Conservation (phyloP, 2,329 filamentous ascomycete genomes). For the Pleurostoma richardsiae region DNA sequence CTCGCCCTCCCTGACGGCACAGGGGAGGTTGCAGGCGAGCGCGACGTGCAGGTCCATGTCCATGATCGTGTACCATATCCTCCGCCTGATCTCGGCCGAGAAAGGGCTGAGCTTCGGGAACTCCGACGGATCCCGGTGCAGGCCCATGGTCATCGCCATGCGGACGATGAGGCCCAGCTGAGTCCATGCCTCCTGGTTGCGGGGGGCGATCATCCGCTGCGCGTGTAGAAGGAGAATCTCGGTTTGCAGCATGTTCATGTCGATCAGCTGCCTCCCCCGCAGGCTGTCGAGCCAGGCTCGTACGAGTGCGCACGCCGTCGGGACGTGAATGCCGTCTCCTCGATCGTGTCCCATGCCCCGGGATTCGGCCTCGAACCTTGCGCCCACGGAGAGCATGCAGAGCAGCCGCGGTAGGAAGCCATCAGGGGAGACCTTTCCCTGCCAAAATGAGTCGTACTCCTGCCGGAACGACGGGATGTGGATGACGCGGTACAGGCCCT, state of each 20-base stretch:
- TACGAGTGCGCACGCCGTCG: conserved; percentile 50
- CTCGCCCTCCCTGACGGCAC: conserved; percentile 45
- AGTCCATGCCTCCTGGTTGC: conserved; percentile 47
- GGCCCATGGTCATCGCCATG: conserved; percentile 55
- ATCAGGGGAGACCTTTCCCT: conserved; percentile 37
- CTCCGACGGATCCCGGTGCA: conserved; percentile 52
- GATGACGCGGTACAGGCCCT: conserved; percentile 48
- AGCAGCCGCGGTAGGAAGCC: conserved; percentile 50
- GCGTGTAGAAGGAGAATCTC: conserved; percentile 49
- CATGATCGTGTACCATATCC: conserved; percentile 51
- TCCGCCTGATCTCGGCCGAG: conserved; percentile 46
- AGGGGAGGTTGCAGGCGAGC: conserved; percentile 46
- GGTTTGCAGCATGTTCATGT: conserved; percentile 48
- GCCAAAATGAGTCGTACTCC: conserved; percentile 49
- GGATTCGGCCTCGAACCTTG: conserved; percentile 45
- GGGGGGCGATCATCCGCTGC: conserved; percentile 41
- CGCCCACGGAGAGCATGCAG: conserved; percentile 46
- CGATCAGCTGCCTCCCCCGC: conserved; percentile 45
- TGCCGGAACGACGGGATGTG: conserved; percentile 46
- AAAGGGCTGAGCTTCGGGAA: conserved; percentile 45
- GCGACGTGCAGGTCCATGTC: conserved; percentile 53
- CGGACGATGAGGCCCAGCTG: conserved; percentile 50
- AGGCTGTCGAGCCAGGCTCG: conserved; percentile 48
- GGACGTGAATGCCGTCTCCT: conserved; percentile 49
- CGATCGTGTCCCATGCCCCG: conserved; percentile 45